Percentiles rank a stretch among this genome's conserved stretches.
Evolutionary conservation across 163 green algal species (phyloP).

Genomic region (Chlorella variabilis): DNA sequence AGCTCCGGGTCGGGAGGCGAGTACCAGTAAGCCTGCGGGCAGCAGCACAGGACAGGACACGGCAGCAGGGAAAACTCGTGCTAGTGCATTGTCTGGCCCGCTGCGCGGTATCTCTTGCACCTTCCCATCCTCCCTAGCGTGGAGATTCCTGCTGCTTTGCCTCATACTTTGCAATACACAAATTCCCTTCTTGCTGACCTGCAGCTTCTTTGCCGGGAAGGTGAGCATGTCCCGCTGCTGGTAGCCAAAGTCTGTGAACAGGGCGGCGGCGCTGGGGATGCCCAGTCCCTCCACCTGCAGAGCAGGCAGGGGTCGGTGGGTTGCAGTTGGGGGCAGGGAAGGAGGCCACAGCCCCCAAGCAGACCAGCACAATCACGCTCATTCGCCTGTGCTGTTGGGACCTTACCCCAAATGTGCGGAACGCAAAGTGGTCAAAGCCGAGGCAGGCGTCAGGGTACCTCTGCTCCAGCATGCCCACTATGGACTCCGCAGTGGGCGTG

Average conservation of each 20-base stretch:
- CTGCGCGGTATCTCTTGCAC: no score
- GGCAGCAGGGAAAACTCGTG: not conserved
- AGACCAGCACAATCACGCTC: no score
- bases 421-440: constrained; percentile 75
- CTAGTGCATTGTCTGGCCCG: no score
- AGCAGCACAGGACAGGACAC: not conserved
- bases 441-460: constrained; percentile 30
- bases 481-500: constrained; percentile 46
- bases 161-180: no score
- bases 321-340: not conserved
- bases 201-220: constrained; percentile 79
- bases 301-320: constrained; percentile 44
- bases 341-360: not conserved
- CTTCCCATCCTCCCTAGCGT: no score
- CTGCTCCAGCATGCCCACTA: constrained; percentile 34
- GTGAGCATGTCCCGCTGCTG: constrained; percentile 51
- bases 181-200: constrained; percentile 16
- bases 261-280: constrained; percentile 65
- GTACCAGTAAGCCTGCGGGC: constrained; percentile 44
- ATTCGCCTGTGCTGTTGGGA: no score
- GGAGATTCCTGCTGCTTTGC: not conserved
- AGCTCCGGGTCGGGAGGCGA: constrained; percentile 51
- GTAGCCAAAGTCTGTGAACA: constrained; percentile 79
- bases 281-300: constrained; percentile 67
- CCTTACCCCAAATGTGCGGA: constrained; percentile 75